Base-by-base conservation (phyloP, 768 basidiomycete genomes). In the Megacollybia marginata region DNA sequence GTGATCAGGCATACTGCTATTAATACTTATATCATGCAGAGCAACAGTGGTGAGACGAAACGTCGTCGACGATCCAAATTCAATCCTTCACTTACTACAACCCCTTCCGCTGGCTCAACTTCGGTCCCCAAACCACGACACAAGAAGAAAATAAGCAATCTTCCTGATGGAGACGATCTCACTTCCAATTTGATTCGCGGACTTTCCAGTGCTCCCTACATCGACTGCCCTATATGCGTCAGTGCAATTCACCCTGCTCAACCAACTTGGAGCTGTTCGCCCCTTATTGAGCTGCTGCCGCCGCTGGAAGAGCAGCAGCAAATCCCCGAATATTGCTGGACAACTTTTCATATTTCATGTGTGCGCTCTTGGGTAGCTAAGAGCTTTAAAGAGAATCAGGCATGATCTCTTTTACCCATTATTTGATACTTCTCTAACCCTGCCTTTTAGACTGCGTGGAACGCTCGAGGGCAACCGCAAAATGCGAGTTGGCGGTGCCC, bases 401-500 rank as follows among this genome's bases (percentile, higher is more conserved):
- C 23, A 28, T 28, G 23, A 3, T 28, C 6, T 6, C 6, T 28
- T 28, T 28, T 6, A 28, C 23, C 23, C 23, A 28, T 28, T 6
- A 28, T 28, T 28, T 6, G 23, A 28, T 6, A 28, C 23, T 28
- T 28, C 23, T 28, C 23, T 28, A 28, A 28, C 2, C 23, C 23
- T 28, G 23, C 23, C n/a, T 28, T 6, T 6, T 6, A 28, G 23
- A 28, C 82, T 46, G 92, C 87, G 0, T 90, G 80, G 83, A 73
- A 74, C 13, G 80, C 79, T 6, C 69, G 85, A 46, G 88, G 88
- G 8, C 83, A 88, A 56, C 52, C 55, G 13, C 72, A 78, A 10
- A 71, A 74, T 48, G 70, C 68, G 12, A 92, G 86, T 0, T 98
- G 95, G 95, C 74, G 85, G 47, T 98, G 95, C 64, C 95, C 95